Evolutionary conservation across 306 rosid species (phyloP), one percentile per base, ranked within the genome.

Genomic region (Gynostemma pentaphyllum): DNA sequence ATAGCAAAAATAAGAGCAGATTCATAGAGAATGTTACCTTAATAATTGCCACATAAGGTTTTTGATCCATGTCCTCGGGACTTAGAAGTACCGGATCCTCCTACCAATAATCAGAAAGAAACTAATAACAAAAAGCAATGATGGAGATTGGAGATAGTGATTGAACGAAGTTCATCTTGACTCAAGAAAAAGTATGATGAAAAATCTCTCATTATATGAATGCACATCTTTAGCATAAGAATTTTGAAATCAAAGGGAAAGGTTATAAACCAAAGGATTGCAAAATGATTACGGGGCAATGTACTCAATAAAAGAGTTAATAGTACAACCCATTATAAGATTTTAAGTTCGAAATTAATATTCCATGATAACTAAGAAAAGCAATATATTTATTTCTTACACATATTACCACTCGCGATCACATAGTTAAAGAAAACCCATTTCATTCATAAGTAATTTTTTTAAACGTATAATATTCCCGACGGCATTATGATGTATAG

Each of bases 1-100:
- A 12, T 5, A 39, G 44, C 1, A 29, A 8, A 41, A 41, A 13
- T 40, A 8, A 10, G 11, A 3, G 2, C 16, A 4, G 12, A n/a
- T n/a, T n/a, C n/a, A 24, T 26, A 48, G 37, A 48, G 21, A 36
- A 28, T 24, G 64, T 50, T 68, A 86, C 99, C 97, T 94, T 86
- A 18, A 88, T 84, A 73, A 94, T 94, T 36, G 97, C 99, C 19
- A 88, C 97, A 49, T 88, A 94, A 5, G 99, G 99, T 68, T 94
- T 88, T 53, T 88, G 90, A 12, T 46, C 46, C 44, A 45, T 76
- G 54, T 79, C 82, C 79, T 89, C 90, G 0, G 95, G 97, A 19
- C 51, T 75, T 7, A 94, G 82, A 75, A 94, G 95, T 61, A 94
- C 99, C 30, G 99, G 94, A 66, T 88, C 99, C 86, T 86, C 99